Conservation (phyloP, 2,329 filamentous ascomycete species). For the Alternaria alternata region DNA sequence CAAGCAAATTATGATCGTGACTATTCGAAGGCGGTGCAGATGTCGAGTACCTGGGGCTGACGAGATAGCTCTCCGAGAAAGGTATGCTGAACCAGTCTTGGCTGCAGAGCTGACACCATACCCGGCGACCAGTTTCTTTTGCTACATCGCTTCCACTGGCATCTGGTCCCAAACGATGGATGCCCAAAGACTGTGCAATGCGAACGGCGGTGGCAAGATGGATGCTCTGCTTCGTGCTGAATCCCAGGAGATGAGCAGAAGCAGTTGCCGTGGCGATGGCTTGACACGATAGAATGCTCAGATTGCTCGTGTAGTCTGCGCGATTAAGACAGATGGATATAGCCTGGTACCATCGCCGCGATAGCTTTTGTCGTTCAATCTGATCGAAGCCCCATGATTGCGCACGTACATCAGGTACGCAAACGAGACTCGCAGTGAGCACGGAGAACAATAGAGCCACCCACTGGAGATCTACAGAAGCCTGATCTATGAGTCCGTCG, state of each 20-base stretch:
- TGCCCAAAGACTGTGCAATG: constrained; percentile 27
- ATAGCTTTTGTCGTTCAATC: constrained; percentile 49
- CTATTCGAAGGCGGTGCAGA: constrained; percentile 43
- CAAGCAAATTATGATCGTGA: constrained; percentile 15
- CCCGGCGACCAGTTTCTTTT: constrained; percentile 44
- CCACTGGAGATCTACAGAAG: background rate
- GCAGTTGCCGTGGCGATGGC: too few species aligned
- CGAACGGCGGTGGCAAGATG: constrained; percentile 51
- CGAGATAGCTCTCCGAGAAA: constrained; percentile 50
- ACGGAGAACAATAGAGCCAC: background rate
- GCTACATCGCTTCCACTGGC: background rate
- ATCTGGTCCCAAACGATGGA: constrained; percentile 50
- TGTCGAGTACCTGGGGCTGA: constrained; percentile 41
- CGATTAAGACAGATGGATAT: constrained; percentile 53
- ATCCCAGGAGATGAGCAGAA: constrained; percentile 39
- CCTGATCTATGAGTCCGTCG: constrained; percentile 41
- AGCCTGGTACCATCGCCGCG: constrained; percentile 55
- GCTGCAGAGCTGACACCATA: constrained; percentile 50
- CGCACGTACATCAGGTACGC: constrained; percentile 28
- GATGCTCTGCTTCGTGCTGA: constrained; percentile 55
- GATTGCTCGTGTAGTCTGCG: constrained; percentile 51
- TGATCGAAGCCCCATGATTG: constrained; percentile 53
- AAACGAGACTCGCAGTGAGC: background rate
- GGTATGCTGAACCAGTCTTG: constrained; percentile 54
- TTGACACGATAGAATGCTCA: too few species aligned